Conservation (phyloP, 352 stramenopile species). For the Pythium coloratum region DNA sequence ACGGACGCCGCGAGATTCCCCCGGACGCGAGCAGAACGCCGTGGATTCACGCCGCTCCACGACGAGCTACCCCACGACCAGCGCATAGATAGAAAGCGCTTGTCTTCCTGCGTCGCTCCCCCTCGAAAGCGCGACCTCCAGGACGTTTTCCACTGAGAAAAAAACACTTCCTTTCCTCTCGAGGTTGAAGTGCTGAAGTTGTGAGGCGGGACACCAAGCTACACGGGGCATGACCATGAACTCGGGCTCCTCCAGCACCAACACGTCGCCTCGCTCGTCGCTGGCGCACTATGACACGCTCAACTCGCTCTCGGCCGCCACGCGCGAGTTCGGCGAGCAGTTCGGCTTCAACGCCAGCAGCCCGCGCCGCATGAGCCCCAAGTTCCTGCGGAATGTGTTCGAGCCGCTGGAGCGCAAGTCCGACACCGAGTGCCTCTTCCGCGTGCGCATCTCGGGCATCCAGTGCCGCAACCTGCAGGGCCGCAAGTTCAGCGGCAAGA, state of each 20-base stretch:
- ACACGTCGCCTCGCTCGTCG: slow-evolving; percentile 38
- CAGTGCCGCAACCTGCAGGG: slow-evolving; percentile 87
- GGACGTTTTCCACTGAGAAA: not conserved
- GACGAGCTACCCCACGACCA: not conserved
- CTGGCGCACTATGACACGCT: slow-evolving; percentile 59
- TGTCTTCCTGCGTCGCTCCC: not conserved
- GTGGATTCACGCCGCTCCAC: not conserved
- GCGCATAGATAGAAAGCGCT: slow-evolving; percentile 7
- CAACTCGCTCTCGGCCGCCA: slow-evolving; percentile 75
- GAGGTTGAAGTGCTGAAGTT: slow-evolving; percentile 27
- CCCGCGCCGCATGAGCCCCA: slow-evolving; percentile 47
- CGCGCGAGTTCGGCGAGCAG: slow-evolving; percentile 72
- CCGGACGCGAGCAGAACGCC: slow-evolving; percentile 2
- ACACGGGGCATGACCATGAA: slow-evolving; percentile 12
- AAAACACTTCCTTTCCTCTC: not conserved
- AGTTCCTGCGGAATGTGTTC: slow-evolving; percentile 69
- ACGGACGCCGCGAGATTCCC: not conserved
- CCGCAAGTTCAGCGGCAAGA: slow-evolving; percentile 80
- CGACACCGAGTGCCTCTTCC: slow-evolving; percentile 78
- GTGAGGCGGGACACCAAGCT: not conserved
- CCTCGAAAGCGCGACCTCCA: not conserved
- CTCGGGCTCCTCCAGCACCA: slow-evolving; percentile 34
- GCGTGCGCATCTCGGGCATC: slow-evolving; percentile 83
- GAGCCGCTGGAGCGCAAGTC: slow-evolving; percentile 56
- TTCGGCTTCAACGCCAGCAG: slow-evolving; percentile 43